phyloP scores from a whole-genome alignment of 2,329 filamentous ascomycete genomes.

The Nannizziopsis barbatae region DNA sequence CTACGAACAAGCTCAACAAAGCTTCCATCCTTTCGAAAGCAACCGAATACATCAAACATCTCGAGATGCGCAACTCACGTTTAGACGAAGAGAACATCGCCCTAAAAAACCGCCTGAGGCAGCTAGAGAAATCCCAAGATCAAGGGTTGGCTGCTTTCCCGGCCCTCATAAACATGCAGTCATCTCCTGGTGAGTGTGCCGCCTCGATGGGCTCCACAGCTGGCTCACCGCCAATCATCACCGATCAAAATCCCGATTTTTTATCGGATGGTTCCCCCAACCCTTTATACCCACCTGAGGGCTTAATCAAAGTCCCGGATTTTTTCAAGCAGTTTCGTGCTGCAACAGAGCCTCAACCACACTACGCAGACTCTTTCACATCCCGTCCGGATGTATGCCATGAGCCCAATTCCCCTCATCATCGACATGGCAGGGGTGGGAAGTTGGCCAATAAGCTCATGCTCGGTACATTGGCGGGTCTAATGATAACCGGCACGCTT shows the following conservation, averaged over 20 bases:
- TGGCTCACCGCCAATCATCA: conserved; percentile 32
- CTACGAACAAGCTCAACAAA: conserved; percentile 92
- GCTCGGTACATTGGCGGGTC: conserved; percentile 79
- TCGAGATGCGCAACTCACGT: conserved; percentile 80
- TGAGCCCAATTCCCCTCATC: conserved; percentile 25
- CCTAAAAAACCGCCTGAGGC: conserved; percentile 68
- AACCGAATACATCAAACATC: conserved; percentile 87
- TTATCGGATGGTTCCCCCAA: conserved; percentile 24
- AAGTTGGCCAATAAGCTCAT: conserved; percentile 63
- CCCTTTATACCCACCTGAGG: conserved; percentile 30
- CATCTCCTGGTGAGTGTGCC: conserved; percentile 32
- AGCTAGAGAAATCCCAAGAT: conserved; percentile 55
- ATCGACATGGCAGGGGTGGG: conserved; percentile 35
- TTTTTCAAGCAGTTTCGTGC: conserved; percentile 34
- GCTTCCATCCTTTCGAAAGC: conserved; percentile 93
- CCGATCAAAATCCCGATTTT: conserved; percentile 32
- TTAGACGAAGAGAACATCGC: conserved; percentile 69
- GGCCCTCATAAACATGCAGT: conserved; percentile 31
- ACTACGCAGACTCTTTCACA: conserved; percentile 28
- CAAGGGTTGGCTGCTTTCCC: conserved; percentile 29
- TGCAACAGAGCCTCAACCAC: conserved; percentile 22
- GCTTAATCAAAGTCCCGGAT: conserved; percentile 36
- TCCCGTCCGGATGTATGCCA: conserved; percentile 20
- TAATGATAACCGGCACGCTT: conserved; percentile 83
- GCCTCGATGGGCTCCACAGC: conserved; percentile 28